Conservation (phyloP, 345 rosid species). For the Euphorbia peplus region DNA sequence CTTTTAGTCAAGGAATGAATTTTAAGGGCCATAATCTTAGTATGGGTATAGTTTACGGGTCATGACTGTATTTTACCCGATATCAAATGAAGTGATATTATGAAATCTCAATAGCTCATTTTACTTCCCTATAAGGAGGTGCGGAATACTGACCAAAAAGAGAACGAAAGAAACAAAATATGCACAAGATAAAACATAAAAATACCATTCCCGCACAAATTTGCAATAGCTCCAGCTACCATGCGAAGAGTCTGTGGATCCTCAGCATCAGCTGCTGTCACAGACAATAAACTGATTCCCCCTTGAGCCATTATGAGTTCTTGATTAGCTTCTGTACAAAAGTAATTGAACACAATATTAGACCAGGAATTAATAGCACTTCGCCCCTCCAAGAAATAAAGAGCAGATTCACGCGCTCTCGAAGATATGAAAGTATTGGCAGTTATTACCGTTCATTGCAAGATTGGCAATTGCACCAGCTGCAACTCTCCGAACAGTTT, state of each 20-base stretch:
- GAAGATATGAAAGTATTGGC: background rate
- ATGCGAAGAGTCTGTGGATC: slow-evolving; percentile 38
- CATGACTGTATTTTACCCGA: background rate
- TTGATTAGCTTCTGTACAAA: slow-evolving; percentile 33
- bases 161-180: no score
- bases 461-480: slow-evolving; percentile 40
- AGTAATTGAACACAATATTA: background rate
- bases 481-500: slow-evolving; percentile 37
- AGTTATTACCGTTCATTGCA: slow-evolving; percentile 34
- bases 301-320: slow-evolving; percentile 34
- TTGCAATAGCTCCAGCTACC: slow-evolving; percentile 41
- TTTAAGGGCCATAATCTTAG: no score
- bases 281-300: slow-evolving; percentile 30
- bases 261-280: slow-evolving; percentile 39
- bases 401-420: background rate
- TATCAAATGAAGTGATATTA: background rate
- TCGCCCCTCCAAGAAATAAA: background rate
- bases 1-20: no score
- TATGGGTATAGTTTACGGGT: no score
- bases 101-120: no score
- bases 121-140: no score
- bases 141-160: no score
- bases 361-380: background rate
- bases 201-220: slow-evolving; percentile 36
- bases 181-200: background rate